Evolutionary conservation across 169 alveolate species (phyloP), one percentile per base, ranked within the genome.

Genomic region (Cryptosporidium xiaoi): DNA sequence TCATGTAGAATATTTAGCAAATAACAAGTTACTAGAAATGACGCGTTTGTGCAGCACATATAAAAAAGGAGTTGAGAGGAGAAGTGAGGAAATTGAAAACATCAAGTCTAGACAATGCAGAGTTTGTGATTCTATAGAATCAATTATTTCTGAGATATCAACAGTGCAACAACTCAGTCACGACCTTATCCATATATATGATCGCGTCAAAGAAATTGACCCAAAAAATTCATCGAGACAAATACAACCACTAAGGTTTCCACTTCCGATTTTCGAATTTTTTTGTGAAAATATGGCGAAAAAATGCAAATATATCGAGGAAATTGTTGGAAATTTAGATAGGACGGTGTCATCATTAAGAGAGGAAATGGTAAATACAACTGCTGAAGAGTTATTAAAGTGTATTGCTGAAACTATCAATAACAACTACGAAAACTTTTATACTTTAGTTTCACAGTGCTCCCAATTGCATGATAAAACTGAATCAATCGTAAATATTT

Each of bases 81-180:
- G 87, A 40, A 77, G 31, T 44, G 87, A 77, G 7, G 87, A 77
- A 77, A 77, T 77, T 15, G 87, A 77, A 24, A 77, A 77, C 33
- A 77, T 77, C n/a, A 77, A 77, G 18, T 34, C 87, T 48, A 33
- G 65, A 44, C 87, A 77, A 36, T 36, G 24, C 65, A 56, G 87
- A 40, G 64, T 56, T 1, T 64, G 34, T 20, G 87, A 77, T 34
- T 77, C 87, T 40, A 77, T 77, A 24, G 87, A 77, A 51, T 18
- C 69, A 7, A 60, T 77, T 8, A 77, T 77, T 48, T 62, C 87
- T 2, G 71, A 77, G 34, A 77, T 77, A 34, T 31, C 87, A 2
- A 77, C 71, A 40, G 71, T 77, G 8, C 87, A 77, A 20, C 87
- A 77, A 51, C 44, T 77, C 12, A 77, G 87, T n/a, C 71, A 77